These are phyloP conservation scores for Phialophora macrospora DNA, from an alignment of 2,329 filamentous ascomycete species.

Conservation along the genomic window DNA sequence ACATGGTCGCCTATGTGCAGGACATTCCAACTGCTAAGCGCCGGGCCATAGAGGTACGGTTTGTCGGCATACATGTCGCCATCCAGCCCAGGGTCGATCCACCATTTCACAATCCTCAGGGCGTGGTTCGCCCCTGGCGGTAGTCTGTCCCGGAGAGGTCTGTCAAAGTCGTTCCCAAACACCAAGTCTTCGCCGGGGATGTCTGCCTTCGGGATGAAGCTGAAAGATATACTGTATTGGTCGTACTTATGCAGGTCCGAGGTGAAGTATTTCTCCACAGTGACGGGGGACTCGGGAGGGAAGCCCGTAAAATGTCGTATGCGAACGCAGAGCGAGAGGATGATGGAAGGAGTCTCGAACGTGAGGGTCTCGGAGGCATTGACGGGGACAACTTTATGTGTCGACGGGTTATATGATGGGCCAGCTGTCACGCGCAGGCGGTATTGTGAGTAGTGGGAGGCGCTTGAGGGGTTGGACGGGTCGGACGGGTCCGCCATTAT, in stretches of 20 bases:
- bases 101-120: conserved; percentile 84
- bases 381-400: conserved; percentile 75
- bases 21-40: conserved; percentile 78
- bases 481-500: conserved; percentile 5
- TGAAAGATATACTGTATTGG: conserved; percentile 82
- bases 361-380: conserved; percentile 68
- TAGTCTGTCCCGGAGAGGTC: conserved; percentile 81
- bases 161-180: conserved; percentile 95
- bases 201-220: conserved; percentile 71
- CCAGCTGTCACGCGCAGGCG: conserved; percentile 82
- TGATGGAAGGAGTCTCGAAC: conserved; percentile 68
- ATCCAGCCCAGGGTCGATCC: conserved; percentile 87
- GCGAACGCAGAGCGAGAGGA: conserved; percentile 75
- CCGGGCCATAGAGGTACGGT: conserved; percentile 84
- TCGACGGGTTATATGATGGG: conserved; percentile 70
- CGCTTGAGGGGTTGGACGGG: conserved; percentile 1
- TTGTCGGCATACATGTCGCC: conserved; percentile 86
- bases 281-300: conserved; percentile 69
- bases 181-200: conserved; percentile 76
- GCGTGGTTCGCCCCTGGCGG: conserved; percentile 86
- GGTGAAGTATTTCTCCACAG: conserved; percentile 74
- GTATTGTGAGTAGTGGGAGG: conserved; percentile 54
- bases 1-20: conserved; percentile 59
- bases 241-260: conserved; percentile 71
- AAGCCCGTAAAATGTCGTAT: conserved; percentile 72